Base-by-base conservation (phyloP, 176 grass and related monocot species). In the Oryza glumipatula region DNA sequence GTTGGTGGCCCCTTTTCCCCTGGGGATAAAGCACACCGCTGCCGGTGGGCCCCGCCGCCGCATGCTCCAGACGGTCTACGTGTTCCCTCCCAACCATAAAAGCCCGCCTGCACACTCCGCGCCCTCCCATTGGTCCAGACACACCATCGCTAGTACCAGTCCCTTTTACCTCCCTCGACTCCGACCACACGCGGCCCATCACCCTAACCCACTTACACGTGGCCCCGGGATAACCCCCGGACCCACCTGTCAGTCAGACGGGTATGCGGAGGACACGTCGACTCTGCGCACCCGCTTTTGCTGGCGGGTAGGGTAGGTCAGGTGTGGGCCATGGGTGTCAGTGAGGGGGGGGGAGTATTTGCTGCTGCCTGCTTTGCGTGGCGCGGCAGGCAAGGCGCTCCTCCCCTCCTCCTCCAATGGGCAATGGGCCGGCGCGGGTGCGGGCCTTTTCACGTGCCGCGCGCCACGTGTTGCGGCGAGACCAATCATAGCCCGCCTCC, bases 221-320 rank as follows among this genome's bases (percentile, higher is more conserved):
- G 68, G 84, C 4, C 76, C 38, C 2, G 0, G 0, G 0, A 2
- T 4, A 0, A 0, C 0, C 0, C 0, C 0, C 0, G 17, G 38
- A 0, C 52, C 39, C 11, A 65, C 1, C 0, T 0, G 1, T 5
- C 76, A 49, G 76, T 3, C 0, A 12, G 1, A 26, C 1, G 26
- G 7, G 44, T 14, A 8, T 2, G 44, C 44, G 3, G 3, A 5
- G 39, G 67, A 73, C 80, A 46, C 85, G 85, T 60, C 22, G 9
- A 11, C 0, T 6, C 32, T 0, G 0, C 19, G 6, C 11, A 36
- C 51, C 9, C n/a, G 15, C 36, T 49, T 19, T 45, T 46, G 8
- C 47, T 36, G 13, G 32, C 45, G 9, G 3, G 77, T 64, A n/a
- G 60, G 70, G 22, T 67, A 74, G 33, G 45, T 67, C 22, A 0